Evolutionary conservation across 495 filamentous ascomycete species (phyloP).

Genomic region (Bacidia gigantensis): DNA sequence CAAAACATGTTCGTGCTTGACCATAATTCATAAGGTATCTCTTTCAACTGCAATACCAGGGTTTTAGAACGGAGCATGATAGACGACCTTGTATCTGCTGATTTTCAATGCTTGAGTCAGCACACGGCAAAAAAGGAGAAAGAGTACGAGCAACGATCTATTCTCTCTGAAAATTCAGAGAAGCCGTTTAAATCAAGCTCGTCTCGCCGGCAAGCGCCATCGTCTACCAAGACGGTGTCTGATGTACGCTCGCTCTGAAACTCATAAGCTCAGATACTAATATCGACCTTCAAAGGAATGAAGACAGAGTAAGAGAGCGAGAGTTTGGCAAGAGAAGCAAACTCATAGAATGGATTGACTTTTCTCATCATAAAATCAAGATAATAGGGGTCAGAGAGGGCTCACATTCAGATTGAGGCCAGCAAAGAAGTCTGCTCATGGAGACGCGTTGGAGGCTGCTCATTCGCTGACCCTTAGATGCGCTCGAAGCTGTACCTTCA

Average conservation of each 20-base stretch:
- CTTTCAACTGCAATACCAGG: too few species aligned
- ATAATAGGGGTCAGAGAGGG: background rate
- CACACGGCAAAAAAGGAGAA: too few species aligned
- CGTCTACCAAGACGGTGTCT: slow-evolving; percentile 43
- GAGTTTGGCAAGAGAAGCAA: slow-evolving; percentile 50
- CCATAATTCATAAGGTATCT: too few species aligned
- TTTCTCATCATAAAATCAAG: slow-evolving; percentile 65
- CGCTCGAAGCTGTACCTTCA: too few species aligned
- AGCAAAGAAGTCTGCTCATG: background rate
- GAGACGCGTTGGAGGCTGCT: background rate
- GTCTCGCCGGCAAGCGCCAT: slow-evolving; percentile 32
- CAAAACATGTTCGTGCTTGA: too few species aligned
- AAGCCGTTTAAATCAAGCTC: slow-evolving; percentile 54
- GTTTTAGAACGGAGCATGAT: too few species aligned
- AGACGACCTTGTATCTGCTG: too few species aligned
- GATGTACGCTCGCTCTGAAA: slow-evolving; percentile 37
- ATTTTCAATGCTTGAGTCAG: too few species aligned
- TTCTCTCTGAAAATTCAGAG: slow-evolving; percentile 46
- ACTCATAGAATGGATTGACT: slow-evolving; percentile 99
- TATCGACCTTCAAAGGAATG: slow-evolving; percentile 68
- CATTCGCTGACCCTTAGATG: too few species aligned
- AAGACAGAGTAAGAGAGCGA: slow-evolving; percentile 67
- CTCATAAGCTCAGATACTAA: slow-evolving; percentile 36
- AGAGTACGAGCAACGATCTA: too few species aligned
- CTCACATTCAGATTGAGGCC: background rate